A percentile compares a stretch with the other conserved stretches of the same genome.
These are phyloP conservation scores for Crotalaria pallida DNA, from an alignment of 306 rosid species.

Conservation along the genomic window DNA sequence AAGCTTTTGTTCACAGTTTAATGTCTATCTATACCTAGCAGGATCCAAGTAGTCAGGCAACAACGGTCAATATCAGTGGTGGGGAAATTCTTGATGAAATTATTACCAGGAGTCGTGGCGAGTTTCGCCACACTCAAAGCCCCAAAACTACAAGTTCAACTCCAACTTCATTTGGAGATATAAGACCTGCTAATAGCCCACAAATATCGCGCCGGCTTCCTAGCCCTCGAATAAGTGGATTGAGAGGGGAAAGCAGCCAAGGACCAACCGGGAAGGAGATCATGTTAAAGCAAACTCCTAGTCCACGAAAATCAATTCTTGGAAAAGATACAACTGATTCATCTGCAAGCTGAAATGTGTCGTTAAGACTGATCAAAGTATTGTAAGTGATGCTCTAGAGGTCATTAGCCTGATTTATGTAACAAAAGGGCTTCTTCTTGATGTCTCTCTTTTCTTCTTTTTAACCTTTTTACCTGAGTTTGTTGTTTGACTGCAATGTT, in stretches of 20 bases:
- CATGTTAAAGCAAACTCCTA: conserved; percentile 34
- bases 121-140: conserved; percentile 65
- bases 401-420: conserved; percentile 31
- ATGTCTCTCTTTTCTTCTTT: conserved; percentile 8
- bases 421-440: conserved; percentile 14
- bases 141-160: conserved; percentile 71
- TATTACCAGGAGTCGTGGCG: conserved; percentile 89
- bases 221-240: conserved; percentile 53
- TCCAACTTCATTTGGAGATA: conserved; percentile 48
- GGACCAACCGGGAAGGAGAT: conserved; percentile 28
- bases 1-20: conserved; percentile 5
- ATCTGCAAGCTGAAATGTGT: conserved; percentile 26
- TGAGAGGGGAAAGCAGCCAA: conserved; percentile 54
- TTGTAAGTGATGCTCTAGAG: conserved; percentile 55
- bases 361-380: conserved; percentile 5
- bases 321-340: conserved; percentile 35
- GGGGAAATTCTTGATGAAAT: conserved; percentile 87
- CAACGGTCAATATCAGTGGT: conserved; percentile 40
- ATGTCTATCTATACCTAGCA: conserved; percentile 23
- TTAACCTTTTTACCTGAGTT: conserved; percentile 9
- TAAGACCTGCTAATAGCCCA: conserved; percentile 52
- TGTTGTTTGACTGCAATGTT: conserved; percentile 23
- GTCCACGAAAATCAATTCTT: conserved; percentile 45
- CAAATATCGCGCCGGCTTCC: conserved; percentile 25
- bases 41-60: conserved; percentile 53